Evolutionary conservation across 345 rosid species (phyloP).

Genomic region (Populus alba): DNA sequence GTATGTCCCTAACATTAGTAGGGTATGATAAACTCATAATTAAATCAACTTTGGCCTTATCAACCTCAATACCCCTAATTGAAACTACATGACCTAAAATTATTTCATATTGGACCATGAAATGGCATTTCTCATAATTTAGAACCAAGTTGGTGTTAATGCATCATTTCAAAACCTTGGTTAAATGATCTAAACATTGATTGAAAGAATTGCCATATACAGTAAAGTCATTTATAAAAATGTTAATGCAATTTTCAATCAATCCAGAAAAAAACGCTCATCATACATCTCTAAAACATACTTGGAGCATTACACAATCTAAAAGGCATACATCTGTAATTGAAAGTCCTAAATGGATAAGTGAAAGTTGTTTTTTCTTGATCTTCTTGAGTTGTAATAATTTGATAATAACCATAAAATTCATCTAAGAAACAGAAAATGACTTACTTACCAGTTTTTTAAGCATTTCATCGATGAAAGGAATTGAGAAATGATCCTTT

Average conservation of each 20-base stretch:
- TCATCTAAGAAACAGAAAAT: not conserved
- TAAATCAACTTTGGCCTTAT: not conserved
- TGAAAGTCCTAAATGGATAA: too few species aligned
- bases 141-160: not conserved
- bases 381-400: not conserved
- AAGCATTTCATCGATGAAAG: not conserved
- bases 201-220: not conserved
- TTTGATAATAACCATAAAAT: too few species aligned
- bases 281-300: too few species aligned
- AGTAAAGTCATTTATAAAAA: not conserved
- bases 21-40: not conserved
- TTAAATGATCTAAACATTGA: not conserved
- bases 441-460: not conserved
- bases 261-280: not conserved
- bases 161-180: not conserved
- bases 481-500: not conserved
- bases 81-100: not conserved
- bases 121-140: conserved; percentile 3
- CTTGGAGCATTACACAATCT: too few species aligned
- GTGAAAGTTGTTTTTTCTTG: not conserved
- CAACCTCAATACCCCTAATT: not conserved
- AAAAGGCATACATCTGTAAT: too few species aligned
- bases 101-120: not conserved
- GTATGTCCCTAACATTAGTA: not conserved
- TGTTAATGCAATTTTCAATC: not conserved